These are phyloP conservation scores for Peronospora belbahrii DNA, from an alignment of 352 stramenopile species.

Conservation along the genomic window DNA sequence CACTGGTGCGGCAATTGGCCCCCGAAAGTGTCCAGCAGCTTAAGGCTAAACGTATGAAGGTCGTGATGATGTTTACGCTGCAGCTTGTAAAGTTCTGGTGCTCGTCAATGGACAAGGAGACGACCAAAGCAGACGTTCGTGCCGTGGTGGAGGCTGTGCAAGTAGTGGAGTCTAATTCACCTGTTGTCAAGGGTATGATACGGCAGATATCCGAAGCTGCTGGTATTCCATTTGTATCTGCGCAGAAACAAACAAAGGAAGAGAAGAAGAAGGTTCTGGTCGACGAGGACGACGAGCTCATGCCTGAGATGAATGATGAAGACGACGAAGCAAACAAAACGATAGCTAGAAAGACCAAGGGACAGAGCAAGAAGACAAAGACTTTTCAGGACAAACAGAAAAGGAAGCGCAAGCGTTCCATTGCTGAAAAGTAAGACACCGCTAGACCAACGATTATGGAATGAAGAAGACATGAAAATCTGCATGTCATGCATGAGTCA, in stretches of 20 bases:
- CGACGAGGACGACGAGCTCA: conserved; percentile 13
- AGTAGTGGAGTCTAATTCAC: conserved; percentile 47
- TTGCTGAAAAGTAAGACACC: conserved; percentile 23
- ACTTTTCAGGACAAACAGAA: conserved; percentile 27
- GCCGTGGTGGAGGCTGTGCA: conserved; percentile 38
- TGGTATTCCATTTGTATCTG: conserved; percentile 22
- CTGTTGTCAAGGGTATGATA: conserved; percentile 65
- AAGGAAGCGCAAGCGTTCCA: conserved; percentile 56
- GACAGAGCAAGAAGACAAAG: conserved; percentile 46
- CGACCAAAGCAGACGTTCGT: conserved; percentile 18
- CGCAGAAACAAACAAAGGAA: conserved; percentile 13
- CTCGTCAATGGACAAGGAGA: conserved; percentile 15
- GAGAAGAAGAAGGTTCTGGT: conserved; percentile 12
- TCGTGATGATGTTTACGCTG: conserved; percentile 52
- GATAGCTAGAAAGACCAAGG: conserved; percentile 13
- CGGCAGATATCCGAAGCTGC: conserved; percentile 49
- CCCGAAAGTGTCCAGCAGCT: conserved; percentile 35
- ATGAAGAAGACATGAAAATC: too few relatives aligned
- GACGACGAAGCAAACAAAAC: conserved; percentile 7
- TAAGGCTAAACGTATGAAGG: conserved; percentile 75
- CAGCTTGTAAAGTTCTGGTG: conserved; percentile 62
- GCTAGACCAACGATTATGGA: too few relatives aligned
- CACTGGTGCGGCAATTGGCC: conserved; percentile 40
- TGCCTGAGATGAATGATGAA: conserved; percentile 23
- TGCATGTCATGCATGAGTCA: too few relatives aligned